Evolutionary conservation across 768 basidiomycete genomes (phyloP).

Genomic region (Coprinellus aureogranulatus): DNA sequence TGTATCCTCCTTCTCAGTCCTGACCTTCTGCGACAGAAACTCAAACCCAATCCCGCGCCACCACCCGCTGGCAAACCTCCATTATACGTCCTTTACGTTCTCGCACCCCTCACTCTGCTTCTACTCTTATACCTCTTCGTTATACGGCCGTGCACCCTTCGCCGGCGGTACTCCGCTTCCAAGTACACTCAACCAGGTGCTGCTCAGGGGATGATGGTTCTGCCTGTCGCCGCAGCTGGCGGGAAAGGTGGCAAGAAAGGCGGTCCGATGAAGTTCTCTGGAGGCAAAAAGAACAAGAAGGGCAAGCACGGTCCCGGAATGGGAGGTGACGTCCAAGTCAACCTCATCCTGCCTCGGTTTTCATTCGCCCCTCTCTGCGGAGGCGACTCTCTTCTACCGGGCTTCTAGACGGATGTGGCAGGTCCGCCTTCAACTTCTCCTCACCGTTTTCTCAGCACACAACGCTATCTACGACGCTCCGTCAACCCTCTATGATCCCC

Average conservation of each 20-base stretch:
- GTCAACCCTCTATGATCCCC: too few species aligned
- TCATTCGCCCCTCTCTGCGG: too few species aligned
- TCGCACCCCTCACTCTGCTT: conserved; percentile 53
- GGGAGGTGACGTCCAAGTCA: conserved; percentile 61
- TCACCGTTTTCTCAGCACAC: too few species aligned
- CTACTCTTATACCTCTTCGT: conserved; percentile 54
- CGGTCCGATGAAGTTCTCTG: conserved; percentile 15
- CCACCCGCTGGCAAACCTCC: conserved; percentile 53
- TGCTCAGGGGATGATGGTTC: conserved; percentile 56
- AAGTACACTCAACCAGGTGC: conserved; percentile 13
- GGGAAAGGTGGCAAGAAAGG: conserved; percentile 27
- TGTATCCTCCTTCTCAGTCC: not conserved
- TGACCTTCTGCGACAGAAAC: conserved; percentile 37
- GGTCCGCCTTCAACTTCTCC: too few species aligned
- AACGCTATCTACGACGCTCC: too few species aligned
- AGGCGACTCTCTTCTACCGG: too few species aligned
- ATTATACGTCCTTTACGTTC: conserved; percentile 55
- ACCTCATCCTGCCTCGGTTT: too few species aligned
- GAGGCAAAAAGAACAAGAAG: conserved; percentile 32
- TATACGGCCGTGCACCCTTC: conserved; percentile 46
- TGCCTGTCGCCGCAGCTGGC: conserved; percentile 45
- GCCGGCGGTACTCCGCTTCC: conserved; percentile 36
- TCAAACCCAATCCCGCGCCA: conserved; percentile 55
- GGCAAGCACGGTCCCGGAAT: conserved; percentile 35
- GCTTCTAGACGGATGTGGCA: too few species aligned